A percentile compares a stretch with the other conserved stretches of the same genome.
Evolutionary conservation across 306 rosid species (phyloP).

Genomic region (Comarum palustre): DNA sequence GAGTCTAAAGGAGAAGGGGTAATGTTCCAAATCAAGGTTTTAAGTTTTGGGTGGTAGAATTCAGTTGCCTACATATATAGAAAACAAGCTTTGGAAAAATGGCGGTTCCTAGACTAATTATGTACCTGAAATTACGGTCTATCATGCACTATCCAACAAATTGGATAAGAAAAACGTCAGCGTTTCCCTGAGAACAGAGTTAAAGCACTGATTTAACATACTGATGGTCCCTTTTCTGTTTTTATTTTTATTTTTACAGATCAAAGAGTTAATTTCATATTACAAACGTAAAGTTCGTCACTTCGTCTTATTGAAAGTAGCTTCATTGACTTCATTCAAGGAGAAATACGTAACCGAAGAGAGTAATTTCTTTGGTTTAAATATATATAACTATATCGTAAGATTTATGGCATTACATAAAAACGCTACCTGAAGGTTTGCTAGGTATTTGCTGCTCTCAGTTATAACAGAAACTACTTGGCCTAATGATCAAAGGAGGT

Average conservation of each 20-base stretch:
- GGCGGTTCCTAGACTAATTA: constrained; percentile 20
- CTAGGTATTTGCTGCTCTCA: not conserved
- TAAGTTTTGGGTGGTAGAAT: constrained; percentile 47
- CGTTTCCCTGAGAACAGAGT: constrained; percentile 3
- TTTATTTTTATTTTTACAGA: not conserved
- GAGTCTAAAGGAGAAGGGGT: constrained; percentile 4
- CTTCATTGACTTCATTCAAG: not conserved
- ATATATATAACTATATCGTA: not conserved
- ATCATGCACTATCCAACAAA: constrained; percentile 42
- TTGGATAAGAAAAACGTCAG: constrained; percentile 2
- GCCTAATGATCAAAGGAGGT: not conserved
- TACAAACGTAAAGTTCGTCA: not conserved
- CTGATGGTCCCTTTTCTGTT: not conserved
- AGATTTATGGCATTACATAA: not conserved
- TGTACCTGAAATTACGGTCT: constrained; percentile 68
- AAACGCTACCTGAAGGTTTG: not conserved
- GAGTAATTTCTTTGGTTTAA: not conserved
- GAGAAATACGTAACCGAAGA: not conserved
- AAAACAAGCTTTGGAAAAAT: constrained; percentile 20
- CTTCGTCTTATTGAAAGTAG: not conserved
- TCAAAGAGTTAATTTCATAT: not conserved
- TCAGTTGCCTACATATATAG: constrained; percentile 44
- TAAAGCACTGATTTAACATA: not conserved
- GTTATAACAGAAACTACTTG: not conserved
- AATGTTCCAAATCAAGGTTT: constrained; percentile 30